Conservation (phyloP, 371 early-diverging fungal species). For the Saksenaea vasiformis region DNA sequence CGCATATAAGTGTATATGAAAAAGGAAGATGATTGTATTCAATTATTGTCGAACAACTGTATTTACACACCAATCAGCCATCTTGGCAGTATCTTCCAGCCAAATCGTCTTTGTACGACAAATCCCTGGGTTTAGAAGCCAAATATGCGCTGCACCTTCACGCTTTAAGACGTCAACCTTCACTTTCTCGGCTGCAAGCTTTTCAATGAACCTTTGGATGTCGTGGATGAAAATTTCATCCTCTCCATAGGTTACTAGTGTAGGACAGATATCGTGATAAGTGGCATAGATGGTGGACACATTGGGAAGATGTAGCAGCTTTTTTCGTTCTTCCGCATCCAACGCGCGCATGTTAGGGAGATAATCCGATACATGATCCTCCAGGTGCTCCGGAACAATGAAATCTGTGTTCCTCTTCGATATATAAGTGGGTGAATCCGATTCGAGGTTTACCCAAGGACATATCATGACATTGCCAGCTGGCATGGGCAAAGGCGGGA, state of each 20-base stretch:
- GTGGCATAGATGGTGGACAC: conserved; percentile 24
- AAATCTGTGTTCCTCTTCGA: neutral
- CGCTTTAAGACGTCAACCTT: conserved; percentile 29
- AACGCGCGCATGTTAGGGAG: conserved; percentile 2
- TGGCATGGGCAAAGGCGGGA: conserved; percentile 7
- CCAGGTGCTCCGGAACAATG: neutral
- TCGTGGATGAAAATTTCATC: conserved; percentile 34
- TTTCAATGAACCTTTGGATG: conserved; percentile 18
- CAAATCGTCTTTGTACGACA: neutral
- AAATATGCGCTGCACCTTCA: conserved; percentile 28
- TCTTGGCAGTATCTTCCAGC: neutral
- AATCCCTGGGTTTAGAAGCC: conserved; percentile 10
- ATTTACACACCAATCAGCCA: neutral
- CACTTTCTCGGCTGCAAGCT: conserved; percentile 22
- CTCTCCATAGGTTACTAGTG: conserved; percentile 29
- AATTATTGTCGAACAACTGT: neutral
- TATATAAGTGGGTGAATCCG: neutral
- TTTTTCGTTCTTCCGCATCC: conserved; percentile 8
- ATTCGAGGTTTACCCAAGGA: conserved; percentile 2
- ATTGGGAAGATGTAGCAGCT: conserved; percentile 15
- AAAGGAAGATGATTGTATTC: neutral
- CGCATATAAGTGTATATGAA: too few relatives aligned
- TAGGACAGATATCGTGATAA: conserved; percentile 28
- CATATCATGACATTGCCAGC: conserved; percentile 8
- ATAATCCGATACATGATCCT: neutral